These are phyloP conservation scores for Eutypa lata DNA, from an alignment of 2,329 filamentous ascomycete species.

Conservation along the genomic window DNA sequence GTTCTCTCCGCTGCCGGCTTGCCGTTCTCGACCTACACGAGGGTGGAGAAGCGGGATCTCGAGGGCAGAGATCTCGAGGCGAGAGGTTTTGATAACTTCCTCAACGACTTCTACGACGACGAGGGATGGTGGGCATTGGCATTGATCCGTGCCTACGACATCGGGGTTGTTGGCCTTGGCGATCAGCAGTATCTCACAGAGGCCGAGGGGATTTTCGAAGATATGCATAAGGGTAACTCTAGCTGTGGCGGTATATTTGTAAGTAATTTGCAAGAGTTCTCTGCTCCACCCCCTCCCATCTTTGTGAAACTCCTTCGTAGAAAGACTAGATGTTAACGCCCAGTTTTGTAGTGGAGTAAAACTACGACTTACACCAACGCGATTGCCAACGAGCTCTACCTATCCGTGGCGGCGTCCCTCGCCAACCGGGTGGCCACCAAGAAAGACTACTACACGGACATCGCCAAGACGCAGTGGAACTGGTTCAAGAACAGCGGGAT, in stretches of 20 bases:
- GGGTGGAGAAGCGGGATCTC: constrained; percentile 20
- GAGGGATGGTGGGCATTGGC: constrained; percentile 63
- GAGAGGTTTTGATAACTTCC: constrained; percentile 42
- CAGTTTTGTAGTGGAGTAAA: constrained; percentile 46
- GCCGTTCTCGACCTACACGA: constrained; percentile 25
- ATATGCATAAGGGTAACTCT: constrained; percentile 47
- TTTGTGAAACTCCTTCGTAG: no score
- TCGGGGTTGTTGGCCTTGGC: constrained; percentile 32
- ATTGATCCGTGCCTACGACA: constrained; percentile 51
- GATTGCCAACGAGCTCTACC: constrained; percentile 54
- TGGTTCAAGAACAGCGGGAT: constrained; percentile 51
- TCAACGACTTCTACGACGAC: constrained; percentile 59
- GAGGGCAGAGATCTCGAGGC: constrained; percentile 26
- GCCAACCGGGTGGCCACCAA: constrained; percentile 42
- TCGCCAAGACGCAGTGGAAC: constrained; percentile 46
- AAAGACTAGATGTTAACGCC: no score
- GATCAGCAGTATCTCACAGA: constrained; percentile 46
- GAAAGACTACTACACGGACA: constrained; percentile 40
- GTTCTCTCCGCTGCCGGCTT: constrained; percentile 16
- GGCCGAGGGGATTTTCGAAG: constrained; percentile 51
- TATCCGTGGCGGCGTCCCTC: constrained; percentile 49
- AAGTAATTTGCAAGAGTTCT: no score
- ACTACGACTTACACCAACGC: constrained; percentile 48
- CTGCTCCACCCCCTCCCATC: no score
- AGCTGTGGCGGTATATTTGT: constrained; percentile 52